Percentiles rank a stretch among this genome's conserved stretches.
Conservation (phyloP, 2,329 filamentous ascomycete species). For the Nemania abortiva region DNA sequence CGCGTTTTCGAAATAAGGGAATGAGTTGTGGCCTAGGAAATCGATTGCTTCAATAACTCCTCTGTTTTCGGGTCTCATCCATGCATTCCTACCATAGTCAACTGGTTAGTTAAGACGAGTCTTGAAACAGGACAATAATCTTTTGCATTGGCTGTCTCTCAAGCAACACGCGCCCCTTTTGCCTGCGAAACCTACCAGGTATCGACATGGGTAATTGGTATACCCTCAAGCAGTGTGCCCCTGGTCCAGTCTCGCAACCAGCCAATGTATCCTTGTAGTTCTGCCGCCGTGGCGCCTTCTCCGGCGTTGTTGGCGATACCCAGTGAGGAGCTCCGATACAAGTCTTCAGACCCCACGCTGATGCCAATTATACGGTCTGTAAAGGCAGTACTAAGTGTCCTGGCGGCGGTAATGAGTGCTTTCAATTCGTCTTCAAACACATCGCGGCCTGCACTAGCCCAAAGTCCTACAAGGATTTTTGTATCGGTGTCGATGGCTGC, state of each 20-base stretch:
- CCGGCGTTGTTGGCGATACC: constrained; percentile 47
- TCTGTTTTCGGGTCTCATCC: constrained; percentile 48
- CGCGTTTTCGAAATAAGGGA: constrained; percentile 50
- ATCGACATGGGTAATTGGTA: constrained; percentile 50
- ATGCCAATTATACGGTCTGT: constrained; percentile 48
- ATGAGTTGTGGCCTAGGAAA: constrained; percentile 49
- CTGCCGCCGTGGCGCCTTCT: constrained; percentile 43
- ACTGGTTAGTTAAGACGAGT: constrained; percentile 27
- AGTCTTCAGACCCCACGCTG: constrained; percentile 50
- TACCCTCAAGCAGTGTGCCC: constrained; percentile 45
- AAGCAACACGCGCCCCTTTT: not conserved
- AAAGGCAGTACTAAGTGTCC: constrained; percentile 43
- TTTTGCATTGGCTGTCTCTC: not conserved
- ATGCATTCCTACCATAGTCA: constrained; percentile 45
- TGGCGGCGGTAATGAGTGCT: constrained; percentile 43
- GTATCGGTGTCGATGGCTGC: constrained; percentile 50
- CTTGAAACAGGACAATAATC: constrained; percentile 6
- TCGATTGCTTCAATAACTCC: constrained; percentile 44
- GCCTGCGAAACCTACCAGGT: constrained; percentile 44
- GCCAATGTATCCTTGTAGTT: constrained; percentile 49
- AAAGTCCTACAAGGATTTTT: constrained; percentile 47
- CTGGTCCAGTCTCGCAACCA: constrained; percentile 48
- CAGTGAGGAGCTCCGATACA: constrained; percentile 47
- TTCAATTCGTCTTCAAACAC: constrained; percentile 48
- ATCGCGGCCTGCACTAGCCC: constrained; percentile 47